Evolutionary conservation across 306 rosid genomes (phyloP).

Genomic region (Glycine tomentella): DNA sequence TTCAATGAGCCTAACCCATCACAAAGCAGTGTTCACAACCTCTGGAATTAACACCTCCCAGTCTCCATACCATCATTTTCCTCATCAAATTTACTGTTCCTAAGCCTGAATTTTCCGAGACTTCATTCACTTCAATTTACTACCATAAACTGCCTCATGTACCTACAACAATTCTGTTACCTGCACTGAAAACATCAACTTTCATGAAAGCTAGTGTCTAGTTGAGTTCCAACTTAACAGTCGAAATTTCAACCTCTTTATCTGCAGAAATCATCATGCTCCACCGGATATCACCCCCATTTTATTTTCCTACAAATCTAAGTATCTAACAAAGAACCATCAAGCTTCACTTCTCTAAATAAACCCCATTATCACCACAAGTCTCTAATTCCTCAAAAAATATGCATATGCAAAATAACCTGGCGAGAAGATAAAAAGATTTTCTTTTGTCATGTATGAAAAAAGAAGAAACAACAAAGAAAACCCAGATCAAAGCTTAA

Average conservation of each 20-base stretch:
- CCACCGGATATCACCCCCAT: neutral
- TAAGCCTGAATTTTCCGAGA: too few relatives aligned
- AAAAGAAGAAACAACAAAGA: neutral
- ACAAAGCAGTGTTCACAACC: too few relatives aligned
- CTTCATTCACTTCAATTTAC: too few relatives aligned
- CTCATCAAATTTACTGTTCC: too few relatives aligned
- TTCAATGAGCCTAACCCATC: too few relatives aligned
- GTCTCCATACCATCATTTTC: too few relatives aligned
- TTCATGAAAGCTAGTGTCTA: neutral
- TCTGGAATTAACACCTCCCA: too few relatives aligned
- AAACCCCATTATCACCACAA: neutral
- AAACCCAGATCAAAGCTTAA: constrained; percentile 26
- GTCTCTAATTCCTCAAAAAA: constrained; percentile 9
- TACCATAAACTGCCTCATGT: neutral
- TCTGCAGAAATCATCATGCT: neutral
- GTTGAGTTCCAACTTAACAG: neutral
- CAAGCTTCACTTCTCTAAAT: neutral
- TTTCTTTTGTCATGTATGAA: neutral
- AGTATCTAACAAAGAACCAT: neutral
- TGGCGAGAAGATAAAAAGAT: neutral
- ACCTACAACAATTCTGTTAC: neutral
- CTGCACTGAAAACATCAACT: neutral
- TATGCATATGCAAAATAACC: neutral
- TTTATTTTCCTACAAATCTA: neutral
- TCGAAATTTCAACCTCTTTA: neutral